Conservation (phyloP, 2,329 filamentous ascomycete species). For the Neonectria neomacrospora region DNA sequence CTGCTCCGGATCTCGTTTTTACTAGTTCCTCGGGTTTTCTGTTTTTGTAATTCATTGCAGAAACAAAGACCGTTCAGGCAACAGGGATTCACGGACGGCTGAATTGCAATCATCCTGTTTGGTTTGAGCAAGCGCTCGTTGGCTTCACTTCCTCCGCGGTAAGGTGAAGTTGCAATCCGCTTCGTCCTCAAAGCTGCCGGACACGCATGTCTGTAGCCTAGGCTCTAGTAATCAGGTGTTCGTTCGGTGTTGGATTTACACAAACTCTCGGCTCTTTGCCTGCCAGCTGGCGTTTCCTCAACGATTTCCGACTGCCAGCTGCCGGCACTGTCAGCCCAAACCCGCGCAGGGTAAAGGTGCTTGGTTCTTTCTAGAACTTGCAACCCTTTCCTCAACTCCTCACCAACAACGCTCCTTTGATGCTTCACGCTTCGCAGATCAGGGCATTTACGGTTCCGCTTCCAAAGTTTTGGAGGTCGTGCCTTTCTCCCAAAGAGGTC, state of each 20-base stretch:
- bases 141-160: background rate
- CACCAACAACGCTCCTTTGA: background rate
- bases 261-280: background rate
- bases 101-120: background rate
- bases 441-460: background rate
- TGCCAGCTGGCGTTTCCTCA: constrained; percentile 15
- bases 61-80: background rate
- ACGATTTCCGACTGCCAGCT: constrained; percentile 30
- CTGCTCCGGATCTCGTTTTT: background rate
- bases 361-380: background rate
- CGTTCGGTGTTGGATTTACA: background rate
- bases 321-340: constrained; percentile 32
- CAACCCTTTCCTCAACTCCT: background rate
- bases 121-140: background rate
- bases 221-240: background rate
- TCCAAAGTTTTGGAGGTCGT: background rate
- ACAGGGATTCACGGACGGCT: background rate
- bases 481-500: background rate
- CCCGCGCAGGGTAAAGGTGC: background rate
- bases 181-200: background rate
- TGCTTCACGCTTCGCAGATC: background rate
- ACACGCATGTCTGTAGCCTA: background rate
- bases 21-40: background rate
- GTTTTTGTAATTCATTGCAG: background rate
- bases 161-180: background rate